Evolutionary conservation across 1,284 basidiomycete species (phyloP).

Genomic region (Clitocybe nebularis): DNA sequence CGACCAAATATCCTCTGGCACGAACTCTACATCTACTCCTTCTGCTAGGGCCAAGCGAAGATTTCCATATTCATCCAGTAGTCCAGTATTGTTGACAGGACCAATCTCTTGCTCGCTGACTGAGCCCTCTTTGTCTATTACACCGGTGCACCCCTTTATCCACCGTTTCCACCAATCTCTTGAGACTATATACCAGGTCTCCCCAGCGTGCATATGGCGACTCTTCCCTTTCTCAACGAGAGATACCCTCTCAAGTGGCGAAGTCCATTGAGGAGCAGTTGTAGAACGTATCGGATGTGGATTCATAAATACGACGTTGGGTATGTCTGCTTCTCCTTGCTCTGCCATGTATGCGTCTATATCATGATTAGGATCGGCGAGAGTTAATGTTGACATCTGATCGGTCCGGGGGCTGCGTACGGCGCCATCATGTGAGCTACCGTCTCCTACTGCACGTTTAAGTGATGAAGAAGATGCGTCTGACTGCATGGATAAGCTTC

Average conservation of each 20-base stretch:
- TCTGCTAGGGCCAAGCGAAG: conserved; percentile 52
- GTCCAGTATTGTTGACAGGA: conserved; percentile 67
- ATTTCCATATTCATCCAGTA: conserved; percentile 54
- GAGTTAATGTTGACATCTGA: conserved; percentile 38
- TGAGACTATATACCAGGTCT: conserved; percentile 78
- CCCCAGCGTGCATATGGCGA: conserved; percentile 53
- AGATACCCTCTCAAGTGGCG: conserved; percentile 43
- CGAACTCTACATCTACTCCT: conserved; percentile 73
- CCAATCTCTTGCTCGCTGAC: conserved; percentile 62
- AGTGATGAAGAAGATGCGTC: conserved; percentile 58
- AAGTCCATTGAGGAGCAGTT: conserved; percentile 24
- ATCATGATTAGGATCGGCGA: conserved; percentile 39
- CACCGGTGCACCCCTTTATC: conserved; percentile 65
- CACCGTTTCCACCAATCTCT: conserved; percentile 72
- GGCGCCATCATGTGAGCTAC: conserved; percentile 38
- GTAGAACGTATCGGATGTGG: conserved; percentile 20
- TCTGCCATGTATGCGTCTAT: conserved; percentile 73
- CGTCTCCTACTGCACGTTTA: conserved; percentile 69
- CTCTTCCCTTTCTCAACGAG: conserved; percentile 45
- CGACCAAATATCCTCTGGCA: conserved; percentile 74
- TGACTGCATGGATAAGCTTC: conserved; percentile 46
- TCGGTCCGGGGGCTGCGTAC: conserved; percentile 38
- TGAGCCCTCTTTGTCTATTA: conserved; percentile 61
- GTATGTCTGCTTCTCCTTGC: conserved; percentile 48
- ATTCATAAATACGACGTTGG: conserved; percentile 20